Base-by-base conservation (phyloP, 225 moss, liverwort and hornwort genomes). In the Physcomitrellopsis africana region DNA sequence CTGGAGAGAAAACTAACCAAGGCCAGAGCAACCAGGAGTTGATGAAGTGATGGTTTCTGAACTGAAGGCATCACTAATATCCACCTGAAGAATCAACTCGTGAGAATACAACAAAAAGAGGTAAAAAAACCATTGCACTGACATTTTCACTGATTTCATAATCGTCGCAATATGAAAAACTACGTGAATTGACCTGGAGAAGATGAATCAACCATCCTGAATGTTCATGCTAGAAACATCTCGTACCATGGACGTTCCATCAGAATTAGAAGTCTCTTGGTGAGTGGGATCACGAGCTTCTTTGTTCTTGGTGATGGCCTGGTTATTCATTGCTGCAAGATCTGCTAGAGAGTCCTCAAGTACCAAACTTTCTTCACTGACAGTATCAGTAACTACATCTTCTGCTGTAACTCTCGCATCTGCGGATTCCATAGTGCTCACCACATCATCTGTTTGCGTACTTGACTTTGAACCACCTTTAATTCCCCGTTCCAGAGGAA, bases 401-500 rank as follows among this genome's bases (percentile, higher is more conserved):
- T 62, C 79, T 53, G 60, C 18, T 76, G 67, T 70, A 76, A 49
- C 79, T 67, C 73, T 60, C 63, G 66, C 72, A 53, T 81, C 60
- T 32, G 81, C 42, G 57, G 89, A 59, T 79, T 83, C 86, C 72
- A 56, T 74, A 75, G 68, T 55, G 56, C 60, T 72, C 32, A 48
- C 54, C 43, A 74, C 71, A 52, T 53, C 72, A 32, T 73, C 77
- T 56, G 70, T 76, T 53, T 79, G 66, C 65, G 86, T 68, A 52
- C 74, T 80, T 7, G 82, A 68, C 20, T 87, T 80, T 44, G 88
- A 79, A 51, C 82, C 85, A 81, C 91, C 88, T 81, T 89, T 87
- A 10, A 79, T 73, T 67, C 68, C 74, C 32, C 77, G 65, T 41
- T 85, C 86, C 27, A 80, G 48, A 42, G 79, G 72, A 60, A 82